Percentiles rank a stretch among this genome's conserved stretches.
Conservation (phyloP, 23 red algal genomes). For the Agarophyton chilense region DNA sequence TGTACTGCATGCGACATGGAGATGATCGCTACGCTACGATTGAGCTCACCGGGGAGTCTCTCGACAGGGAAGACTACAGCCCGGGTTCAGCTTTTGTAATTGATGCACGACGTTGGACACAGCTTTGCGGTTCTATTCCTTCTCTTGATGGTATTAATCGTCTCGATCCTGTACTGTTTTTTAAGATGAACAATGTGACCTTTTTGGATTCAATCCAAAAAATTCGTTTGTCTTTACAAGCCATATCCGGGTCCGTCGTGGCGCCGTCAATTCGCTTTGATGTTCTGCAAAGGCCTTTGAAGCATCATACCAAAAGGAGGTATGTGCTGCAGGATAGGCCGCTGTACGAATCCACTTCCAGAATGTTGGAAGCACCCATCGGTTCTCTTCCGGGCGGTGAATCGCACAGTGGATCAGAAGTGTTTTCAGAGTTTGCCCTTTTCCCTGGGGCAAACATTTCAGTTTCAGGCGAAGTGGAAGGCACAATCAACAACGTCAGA, state of each 20-base stretch:
- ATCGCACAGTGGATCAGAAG: background rate
- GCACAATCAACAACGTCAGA: background rate
- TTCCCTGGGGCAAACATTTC: constrained; percentile 1
- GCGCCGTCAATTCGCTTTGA: background rate
- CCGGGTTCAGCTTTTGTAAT: constrained; percentile 1
- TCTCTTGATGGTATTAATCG: background rate
- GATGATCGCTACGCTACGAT: background rate
- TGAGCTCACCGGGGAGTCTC: background rate
- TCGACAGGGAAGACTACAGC: background rate
- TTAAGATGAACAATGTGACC: background rate
- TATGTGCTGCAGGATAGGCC: background rate
- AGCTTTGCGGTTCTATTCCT: background rate
- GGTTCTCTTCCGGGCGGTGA: background rate
- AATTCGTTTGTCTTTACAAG: background rate
- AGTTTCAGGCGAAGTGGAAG: background rate
- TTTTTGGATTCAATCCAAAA: background rate
- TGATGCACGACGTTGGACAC: background rate
- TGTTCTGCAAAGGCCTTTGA: background rate
- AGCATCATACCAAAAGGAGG: background rate
- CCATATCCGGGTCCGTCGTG: background rate
- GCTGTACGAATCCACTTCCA: background rate
- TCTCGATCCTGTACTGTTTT: background rate
- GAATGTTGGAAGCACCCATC: background rate
- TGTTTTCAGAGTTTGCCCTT: background rate
- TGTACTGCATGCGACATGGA: background rate